Base-by-base conservation (phyloP, 306 rosid genomes). In the Castanea mollissima region DNA sequence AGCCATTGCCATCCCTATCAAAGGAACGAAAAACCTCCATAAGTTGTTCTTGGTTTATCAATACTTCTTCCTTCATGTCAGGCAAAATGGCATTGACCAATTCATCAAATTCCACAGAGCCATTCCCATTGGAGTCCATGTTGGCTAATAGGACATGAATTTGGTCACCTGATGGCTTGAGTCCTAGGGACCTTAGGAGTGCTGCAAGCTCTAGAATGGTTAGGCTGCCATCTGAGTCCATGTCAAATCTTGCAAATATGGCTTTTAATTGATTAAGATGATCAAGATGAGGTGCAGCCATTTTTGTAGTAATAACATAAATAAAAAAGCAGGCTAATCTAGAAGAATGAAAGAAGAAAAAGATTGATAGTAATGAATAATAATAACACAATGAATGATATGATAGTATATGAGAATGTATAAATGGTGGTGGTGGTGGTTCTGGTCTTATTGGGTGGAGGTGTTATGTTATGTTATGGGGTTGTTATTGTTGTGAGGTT, bases 201-300 rank as follows among this genome's bases (percentile, higher is more conserved):
- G 97, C 94, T 0, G 97, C 97, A 13, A 94, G 87, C 89, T 94
- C 97, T 1, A 94, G 85, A 38, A 86, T 80, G 71, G 98, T 92
- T 19, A 94, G 83, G 81, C 97, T 94, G 10, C 98, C 98, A 32
- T 94, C 97, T 3, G 93, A 87, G 59, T 91, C 94, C 94, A 91
- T 87, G 87, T 92, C 98, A 14, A 94, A 94, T 57, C 97, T 73
- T 4, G 76, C 78, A 34, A 94, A 94, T 0, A 94, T 89, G 44
- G 88, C 86, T 49, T 86, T 71, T 18, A 94, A 44, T 49, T 92
- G 93, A 16, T 87, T 83, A 0, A 89, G 74, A 57, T 91, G 93
- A 27, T 87, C 85, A 52, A 76, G 86, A 74, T 74, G 77, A 67
- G 81, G 79, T 69, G 87, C 60, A 64, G 83, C 80, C 97, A 92